Percentiles rank a stretch among this genome's conserved stretches.
Conservation (phyloP, 108 stramenopile genomes). For the Skeletonema menzelii region DNA sequence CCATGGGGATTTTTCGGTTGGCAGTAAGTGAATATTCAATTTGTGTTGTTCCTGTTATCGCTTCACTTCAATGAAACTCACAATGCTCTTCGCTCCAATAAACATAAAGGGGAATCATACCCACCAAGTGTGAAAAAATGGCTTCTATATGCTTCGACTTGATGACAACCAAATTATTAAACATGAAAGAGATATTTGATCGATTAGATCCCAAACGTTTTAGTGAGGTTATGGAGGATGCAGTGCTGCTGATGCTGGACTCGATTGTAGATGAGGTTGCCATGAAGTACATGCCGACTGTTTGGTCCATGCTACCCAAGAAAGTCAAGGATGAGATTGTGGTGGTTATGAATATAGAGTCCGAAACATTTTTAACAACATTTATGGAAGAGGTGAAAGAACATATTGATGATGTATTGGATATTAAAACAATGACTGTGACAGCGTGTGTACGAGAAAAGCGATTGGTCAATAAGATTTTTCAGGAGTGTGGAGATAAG, state of each 20-base stretch:
- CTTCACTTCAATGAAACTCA: not conserved
- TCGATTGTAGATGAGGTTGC: conserved; percentile 84
- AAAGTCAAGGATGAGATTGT: conserved; percentile 82
- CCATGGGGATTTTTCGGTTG: conserved; percentile 83
- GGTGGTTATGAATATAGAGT: conserved; percentile 70
- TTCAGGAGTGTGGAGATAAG: conserved; percentile 92
- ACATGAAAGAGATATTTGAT: conserved; percentile 84
- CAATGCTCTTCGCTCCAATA: not conserved
- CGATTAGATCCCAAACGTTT: conserved; percentile 84
- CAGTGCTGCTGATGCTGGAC: conserved; percentile 82
- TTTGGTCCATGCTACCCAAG: conserved; percentile 77
- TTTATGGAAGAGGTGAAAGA: conserved; percentile 85
- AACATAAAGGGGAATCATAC: conserved; percentile 81
- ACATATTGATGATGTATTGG: conserved; percentile 84
- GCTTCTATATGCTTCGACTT: conserved; percentile 80
- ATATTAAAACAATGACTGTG: conserved; percentile 91
- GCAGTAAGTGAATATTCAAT: conserved; percentile 43
- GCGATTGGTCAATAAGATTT: conserved; percentile 86
- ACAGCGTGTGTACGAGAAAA: conserved; percentile 83
- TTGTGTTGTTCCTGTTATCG: not conserved
- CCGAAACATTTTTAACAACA: conserved; percentile 59
- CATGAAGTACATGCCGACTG: conserved; percentile 74
- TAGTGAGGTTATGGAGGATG: conserved; percentile 61
- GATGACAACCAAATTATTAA: conserved; percentile 87
- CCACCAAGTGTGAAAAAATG: conserved; percentile 91